Evolutionary conservation across 768 basidiomycete species (phyloP).

Genomic region (Lactarius vividus): DNA sequence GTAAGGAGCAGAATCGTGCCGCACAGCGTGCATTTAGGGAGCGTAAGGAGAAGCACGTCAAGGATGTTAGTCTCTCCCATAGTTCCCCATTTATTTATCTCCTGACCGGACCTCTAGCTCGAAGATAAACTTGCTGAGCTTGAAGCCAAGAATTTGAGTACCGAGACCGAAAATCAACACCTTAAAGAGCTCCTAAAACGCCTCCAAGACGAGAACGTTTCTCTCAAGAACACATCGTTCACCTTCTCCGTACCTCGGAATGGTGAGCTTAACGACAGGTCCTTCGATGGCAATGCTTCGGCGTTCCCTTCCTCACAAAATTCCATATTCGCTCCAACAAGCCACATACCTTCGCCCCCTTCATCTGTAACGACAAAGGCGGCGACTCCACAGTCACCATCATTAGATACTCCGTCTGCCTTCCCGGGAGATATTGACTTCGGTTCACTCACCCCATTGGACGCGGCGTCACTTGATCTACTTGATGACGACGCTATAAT

Average conservation of each 20-base stretch:
- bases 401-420: constrained; percentile 31
- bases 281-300: constrained; percentile 25
- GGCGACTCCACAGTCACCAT: constrained; percentile 32
- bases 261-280: constrained; percentile 22
- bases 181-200: constrained; percentile 80
- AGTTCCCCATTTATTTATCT: constrained; percentile 7
- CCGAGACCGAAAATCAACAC: constrained; percentile 81
- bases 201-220: constrained; percentile 82
- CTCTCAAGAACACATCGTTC: constrained; percentile 77
- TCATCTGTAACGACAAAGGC: constrained; percentile 26
- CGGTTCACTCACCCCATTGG: constrained; percentile 66
- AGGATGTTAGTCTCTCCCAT: constrained; percentile 64
- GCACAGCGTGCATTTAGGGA: constrained; percentile 98
- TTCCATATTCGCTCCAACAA: constrained; percentile 11
- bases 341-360: constrained; percentile 22
- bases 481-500: constrained; percentile 49
- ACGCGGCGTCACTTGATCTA: constrained; percentile 61
- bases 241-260: constrained; percentile 73
- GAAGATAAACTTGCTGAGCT: constrained; percentile 89
- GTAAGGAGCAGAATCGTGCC: constrained; percentile 96
- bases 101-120: constrained; percentile 47
- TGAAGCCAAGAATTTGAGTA: constrained; percentile 74
- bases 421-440: constrained; percentile 48
- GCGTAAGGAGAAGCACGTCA: constrained; percentile 95
- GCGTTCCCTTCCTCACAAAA: constrained; percentile 21